These are phyloP conservation scores for Madurella fahalii DNA, from an alignment of 2,329 filamentous ascomycete species.

Conservation along the genomic window DNA sequence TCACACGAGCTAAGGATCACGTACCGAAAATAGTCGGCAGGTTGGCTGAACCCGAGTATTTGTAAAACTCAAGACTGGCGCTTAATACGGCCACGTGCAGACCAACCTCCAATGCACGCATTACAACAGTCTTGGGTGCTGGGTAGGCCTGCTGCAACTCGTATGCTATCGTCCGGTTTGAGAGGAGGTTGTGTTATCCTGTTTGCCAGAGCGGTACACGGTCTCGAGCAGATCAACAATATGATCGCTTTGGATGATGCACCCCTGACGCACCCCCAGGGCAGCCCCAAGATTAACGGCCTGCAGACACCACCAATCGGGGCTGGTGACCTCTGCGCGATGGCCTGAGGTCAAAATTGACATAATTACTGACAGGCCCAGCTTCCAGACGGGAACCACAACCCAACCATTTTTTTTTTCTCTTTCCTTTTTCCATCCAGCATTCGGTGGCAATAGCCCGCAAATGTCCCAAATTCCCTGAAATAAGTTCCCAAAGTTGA, in stretches of 20 bases:
- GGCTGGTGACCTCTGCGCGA: too few species aligned
- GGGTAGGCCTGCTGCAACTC: constrained; percentile 51
- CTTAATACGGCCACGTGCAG: constrained; percentile 57
- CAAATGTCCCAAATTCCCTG: too few species aligned
- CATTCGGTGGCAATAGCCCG: too few species aligned
- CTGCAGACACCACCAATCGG: too few species aligned
- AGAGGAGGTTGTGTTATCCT: constrained; percentile 36
- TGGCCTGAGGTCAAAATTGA: too few species aligned
- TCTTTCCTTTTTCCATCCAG: too few species aligned
- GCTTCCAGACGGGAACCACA: too few species aligned
- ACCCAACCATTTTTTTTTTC: too few species aligned
- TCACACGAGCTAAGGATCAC: constrained; percentile 38
- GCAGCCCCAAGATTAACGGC: too few species aligned
- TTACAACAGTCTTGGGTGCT: constrained; percentile 52
- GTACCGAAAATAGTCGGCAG: constrained; percentile 58
- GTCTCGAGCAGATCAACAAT: constrained; percentile 56
- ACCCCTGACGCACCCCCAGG: constrained; percentile 63
- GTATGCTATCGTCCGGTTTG: constrained; percentile 36
- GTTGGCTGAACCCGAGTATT: constrained; percentile 56
- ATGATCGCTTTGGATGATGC: constrained; percentile 65
- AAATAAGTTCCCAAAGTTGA: constrained; percentile 48
- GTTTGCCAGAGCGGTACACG: constrained; percentile 37
- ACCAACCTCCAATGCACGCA: constrained; percentile 52
- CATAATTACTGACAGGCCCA: too few species aligned
- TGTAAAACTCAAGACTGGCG: constrained; percentile 62